phyloP scores from a whole-genome alignment of 169 alveolate genomes.

The Eimeria necatrix region DNA sequence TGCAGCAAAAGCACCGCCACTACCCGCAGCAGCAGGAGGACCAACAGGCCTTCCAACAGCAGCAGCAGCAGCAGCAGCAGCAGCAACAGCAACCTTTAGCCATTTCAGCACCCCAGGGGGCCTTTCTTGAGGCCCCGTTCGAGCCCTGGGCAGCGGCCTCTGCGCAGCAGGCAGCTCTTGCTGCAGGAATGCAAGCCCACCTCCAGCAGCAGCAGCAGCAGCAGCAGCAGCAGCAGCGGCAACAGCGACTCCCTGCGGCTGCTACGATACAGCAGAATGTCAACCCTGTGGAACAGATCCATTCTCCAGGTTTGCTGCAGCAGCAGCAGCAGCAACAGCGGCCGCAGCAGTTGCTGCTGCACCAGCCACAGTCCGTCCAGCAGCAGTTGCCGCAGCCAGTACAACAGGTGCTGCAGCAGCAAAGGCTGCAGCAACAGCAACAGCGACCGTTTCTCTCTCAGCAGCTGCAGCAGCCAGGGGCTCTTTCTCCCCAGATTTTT shows the following conservation, averaged over 20 bases:
- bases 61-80: conserved; percentile 5
- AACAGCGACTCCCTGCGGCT: not conserved
- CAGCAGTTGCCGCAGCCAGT: not conserved
- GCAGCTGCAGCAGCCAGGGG: not conserved
- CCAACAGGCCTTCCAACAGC: not conserved
- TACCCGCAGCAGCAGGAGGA: not conserved
- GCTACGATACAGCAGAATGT: not conserved
- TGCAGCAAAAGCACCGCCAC: not conserved
- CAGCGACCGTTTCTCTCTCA: not conserved
- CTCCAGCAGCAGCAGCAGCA: not conserved
- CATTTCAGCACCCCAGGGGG: too few relatives aligned
- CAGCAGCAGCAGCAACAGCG: not conserved
- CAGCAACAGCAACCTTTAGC: not conserved
- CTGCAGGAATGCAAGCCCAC: not conserved
- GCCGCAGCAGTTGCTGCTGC: conserved; percentile 31
- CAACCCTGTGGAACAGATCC: not conserved
- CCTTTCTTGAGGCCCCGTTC: too few relatives aligned
- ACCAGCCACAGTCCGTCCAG: not conserved
- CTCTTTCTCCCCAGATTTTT: not conserved
- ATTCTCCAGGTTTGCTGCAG: not conserved
- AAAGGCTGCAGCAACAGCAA: not conserved
- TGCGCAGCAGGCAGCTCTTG: too few relatives aligned
- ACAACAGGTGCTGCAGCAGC: not conserved
- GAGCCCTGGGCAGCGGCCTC: too few relatives aligned
- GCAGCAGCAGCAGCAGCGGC: not conserved